phyloP scores from a whole-genome alignment of 306 rosid genomes.

The Sphenostylis stenocarpa region DNA sequence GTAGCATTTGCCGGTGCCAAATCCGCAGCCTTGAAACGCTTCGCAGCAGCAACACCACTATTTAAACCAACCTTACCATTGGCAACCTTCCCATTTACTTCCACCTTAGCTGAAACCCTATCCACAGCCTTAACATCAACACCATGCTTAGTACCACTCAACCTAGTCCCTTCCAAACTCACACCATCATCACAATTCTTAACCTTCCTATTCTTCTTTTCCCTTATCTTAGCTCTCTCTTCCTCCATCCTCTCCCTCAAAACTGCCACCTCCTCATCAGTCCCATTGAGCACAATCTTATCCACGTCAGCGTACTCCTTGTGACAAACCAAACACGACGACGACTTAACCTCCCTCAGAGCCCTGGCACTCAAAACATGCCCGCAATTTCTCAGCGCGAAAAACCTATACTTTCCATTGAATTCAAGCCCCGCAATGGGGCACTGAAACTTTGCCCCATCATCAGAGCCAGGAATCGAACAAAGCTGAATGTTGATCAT shows the following conservation, averaged over 20 bases:
- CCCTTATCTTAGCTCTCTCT: conserved; percentile 58
- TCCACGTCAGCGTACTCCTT: conserved; percentile 55
- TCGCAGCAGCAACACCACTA: conserved; percentile 45
- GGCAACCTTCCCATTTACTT: conserved; percentile 48
- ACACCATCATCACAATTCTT: conserved; percentile 52
- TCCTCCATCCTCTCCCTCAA: conserved; percentile 86
- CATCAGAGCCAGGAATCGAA: conserved; percentile 45
- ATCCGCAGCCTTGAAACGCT: conserved; percentile 82
- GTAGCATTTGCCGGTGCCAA: conserved; percentile 73
- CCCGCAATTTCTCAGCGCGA: conserved; percentile 78
- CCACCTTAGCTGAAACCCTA: conserved; percentile 56
- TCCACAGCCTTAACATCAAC: conserved; percentile 56
- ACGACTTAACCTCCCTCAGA: conserved; percentile 77
- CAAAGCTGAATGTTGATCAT: conserved; percentile 64
- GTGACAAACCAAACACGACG: conserved; percentile 74
- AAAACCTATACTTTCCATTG: conserved; percentile 81
- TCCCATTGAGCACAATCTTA: conserved; percentile 81
- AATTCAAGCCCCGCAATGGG: conserved; percentile 83
- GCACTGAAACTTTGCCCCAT: conserved; percentile 65
- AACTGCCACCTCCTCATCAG: conserved; percentile 71
- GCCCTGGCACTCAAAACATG: conserved; percentile 92
- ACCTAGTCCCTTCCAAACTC: conserved; percentile 43
- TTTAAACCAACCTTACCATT: conserved; percentile 48
- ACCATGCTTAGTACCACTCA: conserved; percentile 80
- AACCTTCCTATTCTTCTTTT: conserved; percentile 65